These are phyloP conservation scores for Oligophagozyma castellii DNA, from an alignment of 1,139 yeast species.

Conservation along the genomic window DNA sequence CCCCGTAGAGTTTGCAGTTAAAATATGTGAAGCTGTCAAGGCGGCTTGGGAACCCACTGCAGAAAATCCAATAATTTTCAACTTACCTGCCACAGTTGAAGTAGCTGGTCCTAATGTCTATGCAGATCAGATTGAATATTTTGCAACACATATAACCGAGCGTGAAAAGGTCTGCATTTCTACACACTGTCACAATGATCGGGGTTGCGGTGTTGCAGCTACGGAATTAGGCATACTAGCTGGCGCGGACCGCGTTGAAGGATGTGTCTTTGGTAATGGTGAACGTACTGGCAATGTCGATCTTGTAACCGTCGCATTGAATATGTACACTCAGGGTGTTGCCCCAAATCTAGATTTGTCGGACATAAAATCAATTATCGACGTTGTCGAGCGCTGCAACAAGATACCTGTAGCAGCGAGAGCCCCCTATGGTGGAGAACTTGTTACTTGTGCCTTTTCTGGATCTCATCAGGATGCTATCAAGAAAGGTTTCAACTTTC, in stretches of 20 bases:
- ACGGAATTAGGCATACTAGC: conserved; percentile 89
- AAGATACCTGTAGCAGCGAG: conserved; percentile 88
- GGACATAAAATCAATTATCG: conserved; percentile 67
- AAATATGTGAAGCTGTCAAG: conserved; percentile 91
- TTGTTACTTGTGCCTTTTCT: conserved; percentile 91
- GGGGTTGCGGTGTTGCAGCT: conserved; percentile 98
- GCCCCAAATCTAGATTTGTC: conserved; percentile 79
- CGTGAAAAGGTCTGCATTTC: conserved; percentile 83
- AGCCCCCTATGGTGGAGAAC: conserved; percentile 94
- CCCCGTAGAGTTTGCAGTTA: conserved; percentile 65
- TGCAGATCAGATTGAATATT: conserved; percentile 94
- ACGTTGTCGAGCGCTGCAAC: conserved; percentile 84
- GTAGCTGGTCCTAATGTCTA: conserved; percentile 87
- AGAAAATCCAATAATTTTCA: conserved; percentile 81
- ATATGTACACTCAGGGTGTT: conserved; percentile 89
- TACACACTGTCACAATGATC: conserved; percentile 89
- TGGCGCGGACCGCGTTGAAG: conserved; percentile 97
- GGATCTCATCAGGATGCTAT: conserved; percentile 98
- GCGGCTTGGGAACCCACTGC: conserved; percentile 80
- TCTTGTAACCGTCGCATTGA: conserved; percentile 80
- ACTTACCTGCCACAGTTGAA: conserved; percentile 97
- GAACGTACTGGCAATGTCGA: conserved; percentile 98
- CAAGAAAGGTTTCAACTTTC: conserved; percentile 77
- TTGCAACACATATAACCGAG: conserved; percentile 60
- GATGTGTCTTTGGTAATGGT: conserved; percentile 94